A percentile compares a stretch with the other conserved stretches of the same genome.
Evolutionary conservation across 2,329 filamentous ascomycete genomes (phyloP).

Genomic region (Claviceps monticola): DNA sequence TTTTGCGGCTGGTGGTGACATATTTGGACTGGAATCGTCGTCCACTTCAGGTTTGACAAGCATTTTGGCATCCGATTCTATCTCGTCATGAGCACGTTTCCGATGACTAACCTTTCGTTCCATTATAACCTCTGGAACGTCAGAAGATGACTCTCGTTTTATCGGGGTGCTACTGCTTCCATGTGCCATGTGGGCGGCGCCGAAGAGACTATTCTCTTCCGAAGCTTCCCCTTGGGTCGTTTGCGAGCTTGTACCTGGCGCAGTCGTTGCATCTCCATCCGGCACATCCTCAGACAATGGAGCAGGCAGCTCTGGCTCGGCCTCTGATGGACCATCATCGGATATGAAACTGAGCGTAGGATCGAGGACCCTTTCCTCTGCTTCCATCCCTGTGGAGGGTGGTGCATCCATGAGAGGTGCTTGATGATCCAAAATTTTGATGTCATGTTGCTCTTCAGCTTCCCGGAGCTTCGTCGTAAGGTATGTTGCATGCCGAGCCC

Average conservation of each 20-base stretch:
- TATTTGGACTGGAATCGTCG: slow-evolving; percentile 17
- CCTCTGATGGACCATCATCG: neutral
- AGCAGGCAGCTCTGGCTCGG: slow-evolving; percentile 3
- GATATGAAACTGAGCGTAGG: slow-evolving; percentile 3
- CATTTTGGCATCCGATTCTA: slow-evolving; percentile 11
- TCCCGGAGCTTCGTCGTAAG: slow-evolving; percentile 29
- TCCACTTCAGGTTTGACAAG: slow-evolving; percentile 29
- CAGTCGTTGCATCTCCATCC: slow-evolving; percentile 2
- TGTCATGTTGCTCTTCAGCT: slow-evolving; percentile 25
- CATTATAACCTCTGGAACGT: slow-evolving; percentile 35
- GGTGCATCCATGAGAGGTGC: slow-evolving; percentile 1
- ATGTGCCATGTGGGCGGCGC: slow-evolving; percentile 11
- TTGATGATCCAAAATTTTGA: slow-evolving; percentile 15
- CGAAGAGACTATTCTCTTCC: slow-evolving; percentile 11
- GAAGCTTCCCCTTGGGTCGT: slow-evolving; percentile 16
- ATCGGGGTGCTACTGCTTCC: slow-evolving; percentile 13
- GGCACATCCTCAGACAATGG: neutral
- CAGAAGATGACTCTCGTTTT: slow-evolving; percentile 41
- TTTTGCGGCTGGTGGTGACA: slow-evolving; percentile 9
- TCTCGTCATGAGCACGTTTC: slow-evolving; percentile 19
- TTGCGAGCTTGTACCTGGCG: slow-evolving; percentile 11
- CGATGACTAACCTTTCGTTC: slow-evolving; percentile 36
- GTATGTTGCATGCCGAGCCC: slow-evolving; percentile 30
- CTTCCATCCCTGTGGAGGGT: slow-evolving; percentile 1
- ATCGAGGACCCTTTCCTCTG: slow-evolving; percentile 1